Base-by-base conservation (phyloP, 2,329 filamentous ascomycete genomes). In the Alternaria triticimaculans region DNA sequence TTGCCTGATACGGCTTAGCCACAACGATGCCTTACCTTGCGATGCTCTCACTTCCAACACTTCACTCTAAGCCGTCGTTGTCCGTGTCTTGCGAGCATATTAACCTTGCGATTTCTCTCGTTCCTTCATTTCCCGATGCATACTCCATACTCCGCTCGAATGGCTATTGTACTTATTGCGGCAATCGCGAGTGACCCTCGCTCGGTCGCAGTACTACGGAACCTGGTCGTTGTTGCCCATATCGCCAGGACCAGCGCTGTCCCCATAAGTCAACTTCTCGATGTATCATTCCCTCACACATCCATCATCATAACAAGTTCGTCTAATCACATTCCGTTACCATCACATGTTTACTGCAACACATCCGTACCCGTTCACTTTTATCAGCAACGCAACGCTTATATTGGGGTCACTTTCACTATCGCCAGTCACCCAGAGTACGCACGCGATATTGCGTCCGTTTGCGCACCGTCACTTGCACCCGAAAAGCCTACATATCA, bases 381-480 rank as follows among this genome's bases (percentile, higher is more conserved):
- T 12, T 18, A 18, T 53, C 14, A 53, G 28, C 28, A 14, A n/a
- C 49, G n/a, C 20, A 53, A 25, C 15, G n/a, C 37, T 44, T 43
- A 7, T 21, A 23, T 11, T 1, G 14, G 41, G 12, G 53, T 55
- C 33, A 28, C 53, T 41, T 44, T 55, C 44, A 58, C 45, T 37
- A 57, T 37, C 46, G 37, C 54, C 46, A 21, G 54, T 53, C 45
- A 37, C 26, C 15, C 5, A 62, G 33, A n/a, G 28, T 20, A 9
- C 26, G n/a, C 60, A 55, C 55, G 55, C 44, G 55, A 63, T 23
- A 28, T 21, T 18, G 12, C 28, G n/a, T 41, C 49, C 60, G 55
- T 58, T 63, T 59, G 60, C 55, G 14, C 28, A 12, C 18, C 23
- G 48, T 43, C 60, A 62, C 30, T 43, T n/a, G 23, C 33, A 44